Percentiles rank a stretch among this genome's conserved stretches.
phyloP scores from a whole-genome alignment of 2,329 filamentous ascomycete species.

The Dactylonectria macrodidyma region DNA sequence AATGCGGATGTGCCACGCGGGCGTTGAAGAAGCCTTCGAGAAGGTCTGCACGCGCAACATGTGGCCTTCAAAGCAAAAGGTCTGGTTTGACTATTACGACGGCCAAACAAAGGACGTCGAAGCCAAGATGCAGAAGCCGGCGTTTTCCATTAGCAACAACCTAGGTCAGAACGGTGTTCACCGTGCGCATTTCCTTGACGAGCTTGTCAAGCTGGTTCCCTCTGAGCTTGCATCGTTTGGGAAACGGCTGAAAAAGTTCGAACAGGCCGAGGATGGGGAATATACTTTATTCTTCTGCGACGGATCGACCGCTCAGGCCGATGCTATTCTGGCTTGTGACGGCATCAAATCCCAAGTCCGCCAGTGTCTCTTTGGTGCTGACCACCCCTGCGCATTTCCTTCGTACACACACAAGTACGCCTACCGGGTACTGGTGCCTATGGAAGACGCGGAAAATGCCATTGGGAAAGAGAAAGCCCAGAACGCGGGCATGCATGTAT shows the following conservation, averaged over 20 bases:
- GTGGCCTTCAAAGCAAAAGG: conserved; percentile 41
- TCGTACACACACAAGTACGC: conserved; percentile 31
- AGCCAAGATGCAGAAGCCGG: conserved; percentile 1
- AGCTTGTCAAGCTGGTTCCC: conserved; percentile 57
- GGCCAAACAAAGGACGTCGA: conserved; percentile 33
- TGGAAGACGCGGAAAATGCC: conserved; percentile 16
- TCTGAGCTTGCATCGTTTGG: conserved; percentile 50
- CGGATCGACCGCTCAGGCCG: conserved; percentile 55
- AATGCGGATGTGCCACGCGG: conserved; percentile 56
- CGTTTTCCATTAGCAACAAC: conserved; percentile 38
- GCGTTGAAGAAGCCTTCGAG: conserved; percentile 51
- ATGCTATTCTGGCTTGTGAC: conserved; percentile 43
- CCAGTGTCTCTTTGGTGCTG: conserved; percentile 17
- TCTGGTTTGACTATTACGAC: conserved; percentile 46
- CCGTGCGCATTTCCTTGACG: conserved; percentile 57
- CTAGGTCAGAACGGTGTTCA: conserved; percentile 52
- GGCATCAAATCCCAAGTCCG: conserved; percentile 29
- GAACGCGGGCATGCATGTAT: conserved; percentile 26
- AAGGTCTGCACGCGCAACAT: conserved; percentile 45
- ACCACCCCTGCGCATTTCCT: conserved; percentile 19
- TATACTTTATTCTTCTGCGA: conserved; percentile 56
- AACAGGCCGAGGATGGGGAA: conserved; percentile 32
- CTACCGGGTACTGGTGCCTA: conserved; percentile 24
- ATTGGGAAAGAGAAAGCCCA: conserved; percentile 27
- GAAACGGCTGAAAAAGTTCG: conserved; percentile 42